Percentiles rank a stretch among this genome's conserved stretches.
phyloP scores from a whole-genome alignment of 1,284 basidiomycete genomes.

The Fomitopsis palustris region DNA sequence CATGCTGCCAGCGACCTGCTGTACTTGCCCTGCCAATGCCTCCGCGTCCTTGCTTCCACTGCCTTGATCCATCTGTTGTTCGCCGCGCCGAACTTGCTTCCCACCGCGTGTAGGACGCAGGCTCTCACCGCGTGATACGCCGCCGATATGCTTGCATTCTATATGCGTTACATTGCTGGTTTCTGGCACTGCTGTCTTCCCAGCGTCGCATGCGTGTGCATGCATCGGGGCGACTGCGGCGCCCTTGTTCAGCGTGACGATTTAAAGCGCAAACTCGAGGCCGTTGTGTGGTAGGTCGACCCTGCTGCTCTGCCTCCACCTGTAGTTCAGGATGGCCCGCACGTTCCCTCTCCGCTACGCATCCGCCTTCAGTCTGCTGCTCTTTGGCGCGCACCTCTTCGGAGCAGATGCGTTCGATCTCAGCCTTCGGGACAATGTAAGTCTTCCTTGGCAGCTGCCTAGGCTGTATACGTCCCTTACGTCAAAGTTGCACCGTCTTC shows the following conservation, averaged over 20 bases:
- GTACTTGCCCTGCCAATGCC: neutral
- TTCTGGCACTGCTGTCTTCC: constrained; percentile 3
- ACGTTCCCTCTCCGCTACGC: constrained; percentile 1
- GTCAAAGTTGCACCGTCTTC: constrained; percentile 5
- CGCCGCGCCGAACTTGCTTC: constrained; percentile 5
- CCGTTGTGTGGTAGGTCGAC: neutral
- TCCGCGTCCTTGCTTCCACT: neutral
- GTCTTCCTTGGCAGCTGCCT: constrained; percentile 8
- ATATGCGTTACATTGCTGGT: neutral
- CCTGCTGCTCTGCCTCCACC: constrained; percentile 1
- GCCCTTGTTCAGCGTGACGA: neutral
- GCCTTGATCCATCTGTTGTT: neutral
- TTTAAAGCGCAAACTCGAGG: constrained; percentile 4
- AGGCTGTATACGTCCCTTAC: neutral
- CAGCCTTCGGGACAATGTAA: constrained; percentile 59
- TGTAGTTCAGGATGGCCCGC: constrained; percentile 5
- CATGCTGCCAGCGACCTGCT: neutral
- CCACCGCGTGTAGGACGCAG: constrained; percentile 4
- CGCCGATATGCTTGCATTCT: constrained; percentile 5
- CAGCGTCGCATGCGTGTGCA: constrained; percentile 4
- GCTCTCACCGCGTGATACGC: constrained; percentile 7
- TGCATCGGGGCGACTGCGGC: constrained; percentile 1
- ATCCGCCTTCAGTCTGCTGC: neutral
- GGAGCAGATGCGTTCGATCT: constrained; percentile 39
- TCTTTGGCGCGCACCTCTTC: constrained; percentile 10